These are phyloP conservation scores for Lobosporangium transversale DNA, from an alignment of 192 early-diverging fungal genomes.

Conservation along the genomic window DNA sequence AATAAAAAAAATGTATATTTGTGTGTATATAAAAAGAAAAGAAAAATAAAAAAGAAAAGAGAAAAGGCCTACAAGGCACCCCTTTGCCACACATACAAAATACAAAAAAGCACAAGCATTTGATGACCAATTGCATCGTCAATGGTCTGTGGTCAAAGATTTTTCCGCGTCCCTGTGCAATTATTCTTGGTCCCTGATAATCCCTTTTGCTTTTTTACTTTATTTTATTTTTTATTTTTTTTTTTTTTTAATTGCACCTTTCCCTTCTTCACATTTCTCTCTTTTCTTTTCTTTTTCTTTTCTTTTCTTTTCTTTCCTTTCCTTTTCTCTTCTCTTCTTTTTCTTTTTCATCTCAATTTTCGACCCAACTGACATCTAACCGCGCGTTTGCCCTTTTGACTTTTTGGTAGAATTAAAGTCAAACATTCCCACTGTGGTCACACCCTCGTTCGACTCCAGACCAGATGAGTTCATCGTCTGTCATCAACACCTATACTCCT, in stretches of 20 bases:
- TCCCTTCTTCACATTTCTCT: neutral
- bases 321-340: neutral
- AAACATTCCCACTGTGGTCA: neutral
- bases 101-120: no score
- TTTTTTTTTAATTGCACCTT: neutral
- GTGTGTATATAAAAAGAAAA: no score
- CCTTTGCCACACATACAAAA: no score
- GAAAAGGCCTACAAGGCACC: no score
- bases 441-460: no score
- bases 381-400: neutral
- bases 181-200: no score
- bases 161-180: no score
- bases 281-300: neutral
- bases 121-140: no score
- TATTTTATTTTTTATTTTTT: neutral
- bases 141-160: no score
- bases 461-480: slow-evolving; percentile 27
- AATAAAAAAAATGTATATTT: no score
- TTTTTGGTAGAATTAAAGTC: neutral
- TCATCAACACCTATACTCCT: slow-evolving; percentile 39
- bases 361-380: neutral
- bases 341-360: neutral
- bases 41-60: no score
- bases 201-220: neutral
- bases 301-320: neutral